phyloP scores from a whole-genome alignment of 352 stramenopile genomes.

The Globisporangium parvum region DNA sequence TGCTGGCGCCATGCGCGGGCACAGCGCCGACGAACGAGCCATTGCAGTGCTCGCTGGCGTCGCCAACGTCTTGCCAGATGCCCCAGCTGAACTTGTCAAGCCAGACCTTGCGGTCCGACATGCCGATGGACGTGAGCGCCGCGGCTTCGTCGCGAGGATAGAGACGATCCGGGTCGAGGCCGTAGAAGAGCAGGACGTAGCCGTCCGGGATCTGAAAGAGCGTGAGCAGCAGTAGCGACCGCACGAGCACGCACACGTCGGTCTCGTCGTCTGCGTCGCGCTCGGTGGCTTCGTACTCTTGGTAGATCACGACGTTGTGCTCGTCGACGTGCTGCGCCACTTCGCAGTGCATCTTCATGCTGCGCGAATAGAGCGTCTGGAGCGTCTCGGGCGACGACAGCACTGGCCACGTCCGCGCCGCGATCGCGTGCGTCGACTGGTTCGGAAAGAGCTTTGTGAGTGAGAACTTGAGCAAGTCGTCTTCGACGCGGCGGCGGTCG shows the following conservation, averaged over 20 bases:
- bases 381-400: slow-evolving; percentile 18
- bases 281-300: slow-evolving; percentile 24
- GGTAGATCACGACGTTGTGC: slow-evolving; percentile 33
- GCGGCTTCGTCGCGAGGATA: slow-evolving; percentile 16
- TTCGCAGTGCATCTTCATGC: slow-evolving; percentile 28
- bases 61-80: slow-evolving; percentile 13
- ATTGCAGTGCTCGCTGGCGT: slow-evolving; percentile 9
- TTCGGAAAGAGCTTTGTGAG: slow-evolving; percentile 22
- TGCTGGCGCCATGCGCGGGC: slow-evolving; percentile 11
- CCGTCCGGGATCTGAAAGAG: slow-evolving; percentile 29
- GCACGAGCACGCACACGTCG: slow-evolving; percentile 16
- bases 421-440: slow-evolving; percentile 10
- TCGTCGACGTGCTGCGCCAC: slow-evolving; percentile 25
- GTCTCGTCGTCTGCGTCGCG: slow-evolving; percentile 9
- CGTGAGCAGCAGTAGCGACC: slow-evolving; percentile 28
- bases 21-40: slow-evolving; percentile 18
- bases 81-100: slow-evolving; percentile 26
- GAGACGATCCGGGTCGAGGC: slow-evolving; percentile 20
- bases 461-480: slow-evolving; percentile 28
- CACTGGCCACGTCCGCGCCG: slow-evolving; percentile 19
- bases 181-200: slow-evolving; percentile 31
- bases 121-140: slow-evolving; percentile 12
- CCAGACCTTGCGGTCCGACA: slow-evolving; percentile 19
- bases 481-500: slow-evolving; percentile 24
- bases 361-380: slow-evolving; percentile 21